Evolutionary conservation across 441 rosid species (phyloP).

Genomic region (Rhodomyrtus psidioides): DNA sequence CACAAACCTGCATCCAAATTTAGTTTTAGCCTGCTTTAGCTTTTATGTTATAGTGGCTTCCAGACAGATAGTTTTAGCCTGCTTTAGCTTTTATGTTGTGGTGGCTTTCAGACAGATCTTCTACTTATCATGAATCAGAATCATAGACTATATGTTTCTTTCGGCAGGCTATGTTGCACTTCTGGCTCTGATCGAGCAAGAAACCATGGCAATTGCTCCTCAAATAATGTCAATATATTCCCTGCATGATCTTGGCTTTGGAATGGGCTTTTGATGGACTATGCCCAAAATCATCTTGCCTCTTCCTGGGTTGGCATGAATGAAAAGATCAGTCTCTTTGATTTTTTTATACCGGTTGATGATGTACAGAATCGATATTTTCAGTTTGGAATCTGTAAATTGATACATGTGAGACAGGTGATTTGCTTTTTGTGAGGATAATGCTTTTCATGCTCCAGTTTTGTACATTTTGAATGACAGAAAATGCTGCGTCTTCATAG

Average conservation of each 20-base stretch:
- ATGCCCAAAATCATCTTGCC: neutral
- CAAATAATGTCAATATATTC: neutral
- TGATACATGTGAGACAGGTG: neutral
- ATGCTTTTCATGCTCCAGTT: neutral
- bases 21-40: neutral
- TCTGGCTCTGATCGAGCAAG: slow-evolving; percentile 47
- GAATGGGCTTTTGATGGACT: neutral
- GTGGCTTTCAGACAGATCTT: neutral
- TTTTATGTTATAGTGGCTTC: neutral
- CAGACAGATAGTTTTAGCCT: neutral
- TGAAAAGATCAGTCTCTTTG: neutral
- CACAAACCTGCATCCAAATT: neutral
- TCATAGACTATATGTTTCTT: neutral
- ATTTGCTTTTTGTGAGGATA: neutral
- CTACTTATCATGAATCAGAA: neutral
- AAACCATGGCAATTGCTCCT: neutral
- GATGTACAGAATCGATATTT: neutral
- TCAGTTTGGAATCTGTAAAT: neutral
- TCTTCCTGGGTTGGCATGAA: neutral
- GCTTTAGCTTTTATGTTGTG: neutral
- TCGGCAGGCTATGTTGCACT: slow-evolving; percentile 75
- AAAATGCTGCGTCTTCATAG: neutral
- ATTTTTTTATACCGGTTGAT: neutral
- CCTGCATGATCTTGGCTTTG: neutral
- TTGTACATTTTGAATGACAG: neutral